Percentiles rank a stretch among this genome's conserved stretches.
These are phyloP conservation scores for Climacium dendroides DNA, from an alignment of 225 moss, liverwort and hornwort genomes.

Conservation along the genomic window DNA sequence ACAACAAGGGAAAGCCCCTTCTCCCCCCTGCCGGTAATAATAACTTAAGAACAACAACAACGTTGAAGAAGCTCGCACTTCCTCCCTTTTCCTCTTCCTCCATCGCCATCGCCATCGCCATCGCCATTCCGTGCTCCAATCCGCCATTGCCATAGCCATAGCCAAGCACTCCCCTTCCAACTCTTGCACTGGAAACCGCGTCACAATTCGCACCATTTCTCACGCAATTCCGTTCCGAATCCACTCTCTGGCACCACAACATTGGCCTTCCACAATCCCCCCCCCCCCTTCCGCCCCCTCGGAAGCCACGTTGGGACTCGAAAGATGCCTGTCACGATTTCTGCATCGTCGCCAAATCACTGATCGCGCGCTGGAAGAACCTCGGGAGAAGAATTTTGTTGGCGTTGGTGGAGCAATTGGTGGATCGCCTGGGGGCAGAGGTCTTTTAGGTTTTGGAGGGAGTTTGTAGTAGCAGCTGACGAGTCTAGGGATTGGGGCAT, in stretches of 20 bases:
- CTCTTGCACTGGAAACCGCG: not conserved
- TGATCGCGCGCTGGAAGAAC: not conserved
- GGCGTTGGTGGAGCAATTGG: not conserved
- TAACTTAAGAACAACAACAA: not conserved
- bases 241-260: not conserved
- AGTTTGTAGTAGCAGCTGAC: conserved; percentile 2
- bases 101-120: not conserved
- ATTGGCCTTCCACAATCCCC: not conserved
- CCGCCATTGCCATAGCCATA: not conserved
- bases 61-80: conserved; percentile 1
- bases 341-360: not conserved
- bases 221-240: not conserved
- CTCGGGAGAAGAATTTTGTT: not conserved
- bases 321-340: not conserved
- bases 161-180: not conserved
- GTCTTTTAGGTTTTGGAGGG: not conserved
- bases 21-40: not conserved
- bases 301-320: not conserved
- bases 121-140: not conserved
- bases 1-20: not conserved
- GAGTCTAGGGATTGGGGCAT: not conserved
- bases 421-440: not conserved
- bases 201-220: not conserved
- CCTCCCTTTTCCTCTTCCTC: not conserved
- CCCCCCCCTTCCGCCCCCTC: not conserved